These are phyloP conservation scores for Beauveria bassiana DNA, from an alignment of 2,329 filamentous ascomycete species.

Conservation along the genomic window DNA sequence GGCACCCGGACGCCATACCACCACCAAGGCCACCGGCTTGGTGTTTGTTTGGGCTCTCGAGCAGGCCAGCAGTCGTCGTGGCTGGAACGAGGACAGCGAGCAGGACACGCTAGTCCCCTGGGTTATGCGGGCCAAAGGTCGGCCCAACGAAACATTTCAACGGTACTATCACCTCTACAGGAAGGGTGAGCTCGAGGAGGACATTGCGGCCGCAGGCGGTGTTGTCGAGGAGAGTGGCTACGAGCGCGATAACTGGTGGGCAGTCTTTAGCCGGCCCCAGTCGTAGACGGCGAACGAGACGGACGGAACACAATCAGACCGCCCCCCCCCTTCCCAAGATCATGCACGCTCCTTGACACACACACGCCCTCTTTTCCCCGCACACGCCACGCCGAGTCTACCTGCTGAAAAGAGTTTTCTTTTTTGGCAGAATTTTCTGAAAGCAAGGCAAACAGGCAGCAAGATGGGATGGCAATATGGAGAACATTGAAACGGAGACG, in stretches of 20 bases:
- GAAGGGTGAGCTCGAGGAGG: conserved; percentile 76
- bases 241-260: conserved; percentile 99
- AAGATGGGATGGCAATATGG: no score
- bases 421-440: neutral
- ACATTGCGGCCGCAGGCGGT: conserved; percentile 69
- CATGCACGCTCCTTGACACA: neutral
- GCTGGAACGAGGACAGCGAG: conserved; percentile 75
- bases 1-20: conserved; percentile 16
- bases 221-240: conserved; percentile 73
- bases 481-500: no score
- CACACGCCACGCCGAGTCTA: neutral
- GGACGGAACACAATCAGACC: conserved; percentile 8
- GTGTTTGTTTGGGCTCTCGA: conserved; percentile 96
- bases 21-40: conserved; percentile 53
- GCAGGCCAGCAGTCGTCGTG: conserved; percentile 76
- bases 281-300: neutral
- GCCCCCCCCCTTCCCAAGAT: neutral
- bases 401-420: neutral
- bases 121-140: conserved; percentile 53
- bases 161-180: conserved; percentile 93
- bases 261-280: conserved; percentile 41
- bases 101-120: conserved; percentile 96
- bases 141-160: conserved; percentile 57
- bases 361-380: neutral
- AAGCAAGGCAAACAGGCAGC: no score